Evolutionary conservation across 495 filamentous ascomycete species (phyloP), one percentile per base, ranked within the genome.

Genomic region (Hyaloscypha bicolor): DNA sequence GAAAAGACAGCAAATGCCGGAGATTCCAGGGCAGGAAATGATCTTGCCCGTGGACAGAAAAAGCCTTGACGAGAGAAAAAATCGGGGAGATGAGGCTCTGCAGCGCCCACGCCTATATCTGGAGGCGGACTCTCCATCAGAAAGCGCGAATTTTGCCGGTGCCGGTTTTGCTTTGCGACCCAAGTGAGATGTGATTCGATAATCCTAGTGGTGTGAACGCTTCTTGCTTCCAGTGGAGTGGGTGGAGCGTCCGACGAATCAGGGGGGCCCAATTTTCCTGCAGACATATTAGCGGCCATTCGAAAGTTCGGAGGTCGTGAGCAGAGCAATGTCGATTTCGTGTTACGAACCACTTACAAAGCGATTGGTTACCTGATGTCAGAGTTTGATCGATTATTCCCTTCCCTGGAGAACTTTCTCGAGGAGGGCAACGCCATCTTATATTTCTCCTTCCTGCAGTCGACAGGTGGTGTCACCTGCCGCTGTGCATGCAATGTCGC

Each of bases 281-380:
- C 62, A 62, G 48, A 61, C 12, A 21, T 71, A 21, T 71, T 71
- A 71, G 65, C 64, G 64, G 65, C 64, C 55, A 16, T 55, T 69
- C 63, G 60, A 70, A 66, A 58, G 59, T 63, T 66, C 37, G 52
- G 52, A 59, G 59, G 42, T 53, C 6, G 9, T 30, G 25, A 33
- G 11, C 33, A 63, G 37, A n/a, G 31, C 37, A 45, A 30, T 14
- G 12, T 37, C 9, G 32, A 42, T 21, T 39, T 9, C 35, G 8
- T 14, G 53, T 25, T 56, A 30, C 53, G 30, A 48, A 9, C 11
- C 33, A 61, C 35, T n/a, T 21, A 31, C 19, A 30, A 9, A 22
- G 55, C 37, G 35, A 55, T 55, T 39, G 37, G 30, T 58, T 33
- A 32, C 30, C 51, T 33, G 14, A 25, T 60, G 31, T 45, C n/a